Evolutionary conservation across 169 alveolate genomes (phyloP), one percentile per base, ranked within the genome.

Genomic region (Sarcocystis neurona): DNA sequence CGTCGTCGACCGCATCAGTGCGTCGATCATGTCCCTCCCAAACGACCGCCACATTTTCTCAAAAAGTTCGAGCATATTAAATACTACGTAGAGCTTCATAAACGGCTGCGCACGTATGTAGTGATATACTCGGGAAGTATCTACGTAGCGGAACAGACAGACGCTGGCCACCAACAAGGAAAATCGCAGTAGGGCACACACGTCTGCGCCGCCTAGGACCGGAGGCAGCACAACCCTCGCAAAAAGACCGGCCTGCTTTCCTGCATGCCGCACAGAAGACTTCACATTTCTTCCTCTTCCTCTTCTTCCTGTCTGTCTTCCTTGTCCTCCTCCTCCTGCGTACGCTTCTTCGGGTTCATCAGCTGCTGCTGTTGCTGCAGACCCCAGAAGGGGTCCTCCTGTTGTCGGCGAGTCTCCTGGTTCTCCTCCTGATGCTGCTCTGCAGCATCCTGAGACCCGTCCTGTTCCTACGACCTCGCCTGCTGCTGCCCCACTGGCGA

Each of bases 21-120:
- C 87, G 70, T 96, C 98, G 47, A 96, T 89, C 39, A 94, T 80
- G 89, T 96, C 98, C 63, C 97, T 89, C 27, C 98, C 98, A 85
- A 96, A 89, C 2, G 98, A 94, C 63, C 98, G 75, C 78, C 96
- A 95, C 47, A 96, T 89, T 46, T 97, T 87, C 82, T 96, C 98
- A 72, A 97, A 94, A 68, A 96, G 92, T 84, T 96, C 98, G 53
- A 96, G 92, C 98, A 96, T 95, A 92, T 96, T 96, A 90, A 95
- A 93, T 0, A 96, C 94, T 34, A 96, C 98, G 90, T 96, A 96
- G 34, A 96, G 90, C 88, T 96, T 96, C 91, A 96, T 85, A 72
- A 96, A 91, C 20, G 98, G 97, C 87, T 96, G 98, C 30, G 97
- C 92, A 87, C 98, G 89, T 23, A 96, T 95, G 86, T 95, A 95